These are phyloP conservation scores for Trichophyton verrucosum DNA, from an alignment of 2,329 filamentous ascomycete species.

Conservation along the genomic window DNA sequence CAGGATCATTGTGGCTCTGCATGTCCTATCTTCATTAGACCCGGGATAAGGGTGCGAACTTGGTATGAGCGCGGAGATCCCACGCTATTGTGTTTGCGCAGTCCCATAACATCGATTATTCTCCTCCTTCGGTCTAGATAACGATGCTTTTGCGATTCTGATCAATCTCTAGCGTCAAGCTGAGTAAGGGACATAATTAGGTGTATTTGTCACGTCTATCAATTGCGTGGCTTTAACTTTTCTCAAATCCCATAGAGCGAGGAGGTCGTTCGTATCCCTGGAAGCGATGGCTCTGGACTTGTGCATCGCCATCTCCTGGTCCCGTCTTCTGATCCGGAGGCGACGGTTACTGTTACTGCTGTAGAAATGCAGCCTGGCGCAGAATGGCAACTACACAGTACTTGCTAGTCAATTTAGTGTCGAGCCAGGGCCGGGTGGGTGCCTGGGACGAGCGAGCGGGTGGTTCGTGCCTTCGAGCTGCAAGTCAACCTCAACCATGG, in stretches of 20 bases:
- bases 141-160: too few species aligned
- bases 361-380: too few species aligned
- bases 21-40: background rate
- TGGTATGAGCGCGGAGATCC: conserved; percentile 4
- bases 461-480: conserved; percentile 1
- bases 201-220: conserved; percentile 1
- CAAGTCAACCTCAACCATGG: background rate
- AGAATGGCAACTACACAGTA: too few species aligned
- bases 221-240: conserved; percentile 1
- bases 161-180: background rate
- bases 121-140: background rate
- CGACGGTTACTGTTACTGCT: too few species aligned
- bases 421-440: background rate
- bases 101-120: background rate
- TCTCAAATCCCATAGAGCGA: background rate
- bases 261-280: background rate
- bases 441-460: background rate
- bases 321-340: background rate
- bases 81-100: background rate
- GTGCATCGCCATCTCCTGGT: background rate
- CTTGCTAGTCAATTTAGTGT: background rate
- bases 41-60: background rate
- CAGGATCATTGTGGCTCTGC: background rate
- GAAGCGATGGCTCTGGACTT: conserved; percentile 4
- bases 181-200: background rate